Base-by-base conservation (phyloP, 202 grass and related monocot genomes). In the Miscanthus sacchariflorus region DNA sequence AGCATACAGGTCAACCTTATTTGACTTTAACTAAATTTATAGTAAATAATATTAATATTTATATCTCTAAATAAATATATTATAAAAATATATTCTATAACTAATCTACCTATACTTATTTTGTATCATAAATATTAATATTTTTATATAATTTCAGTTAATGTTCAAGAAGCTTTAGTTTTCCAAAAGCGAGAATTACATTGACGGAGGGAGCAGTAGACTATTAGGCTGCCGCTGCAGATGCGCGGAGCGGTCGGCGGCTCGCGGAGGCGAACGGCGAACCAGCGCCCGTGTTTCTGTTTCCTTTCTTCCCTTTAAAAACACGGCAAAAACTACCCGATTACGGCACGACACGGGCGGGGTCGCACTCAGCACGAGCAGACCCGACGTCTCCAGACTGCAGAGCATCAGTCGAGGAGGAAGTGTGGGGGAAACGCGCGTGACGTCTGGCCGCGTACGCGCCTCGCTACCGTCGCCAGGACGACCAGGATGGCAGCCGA, bases 401-500 rank as follows among this genome's bases (percentile, higher is more conserved):
- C 74, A 35, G 49, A 38, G 63, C 71, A 76, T 49, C 50, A 13
- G 39, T 25, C 13, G 18, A 9, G 17, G 59, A 7, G 33, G 65
- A 13, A 9, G 49, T 9, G 36, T 7, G 18, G 21, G 43, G 7
- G 19, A 74, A 10, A 6, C 27, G 15, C 27, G 25, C 74, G 27
- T n/a, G 74, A 3, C 74, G 74, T 56, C 27, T 58, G 44, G n/a
- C 23, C 52, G 71, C 77, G 85, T 71, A 93, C 90, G 91, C 79
- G 56, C 82, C 67, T 70, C 15, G 91, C 52, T 0, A 76, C 72
- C 17, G 19, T 75, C 44, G 68, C 61, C 61, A 65, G 0, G 61
- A 65, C 48, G 23, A 64, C 52, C 23, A 83, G 89, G 77, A 91
- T 82, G 85, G 88, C 89, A 10, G 88, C 89, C 27, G 93, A 93